phyloP scores from a whole-genome alignment of 2,329 filamentous ascomycete species.

The Penicillium sp. region DNA sequence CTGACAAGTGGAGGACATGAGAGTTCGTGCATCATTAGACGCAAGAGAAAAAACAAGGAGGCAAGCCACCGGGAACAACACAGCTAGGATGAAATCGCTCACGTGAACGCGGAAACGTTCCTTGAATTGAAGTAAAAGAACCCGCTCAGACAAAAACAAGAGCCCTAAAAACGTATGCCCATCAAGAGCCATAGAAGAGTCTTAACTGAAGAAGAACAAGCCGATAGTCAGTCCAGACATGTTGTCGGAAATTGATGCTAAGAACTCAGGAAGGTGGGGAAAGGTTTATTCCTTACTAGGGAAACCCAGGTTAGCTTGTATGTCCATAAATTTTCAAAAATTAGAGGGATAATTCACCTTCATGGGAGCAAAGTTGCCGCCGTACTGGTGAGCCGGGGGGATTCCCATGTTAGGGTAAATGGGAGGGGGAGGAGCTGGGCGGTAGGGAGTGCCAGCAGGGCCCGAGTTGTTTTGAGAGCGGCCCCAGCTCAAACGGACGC shows the following conservation, averaged over 20 bases:
- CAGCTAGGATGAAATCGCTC: conserved; percentile 16
- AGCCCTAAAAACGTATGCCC: conserved; percentile 34
- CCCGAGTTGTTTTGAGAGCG: conserved; percentile 99
- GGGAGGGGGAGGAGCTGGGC: conserved; percentile 79
- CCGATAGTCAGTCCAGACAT: conserved; percentile 38
- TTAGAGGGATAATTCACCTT: conserved; percentile 61
- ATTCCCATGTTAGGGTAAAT: conserved; percentile 69
- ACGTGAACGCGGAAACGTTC: conserved; percentile 20
- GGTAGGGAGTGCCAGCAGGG: conserved; percentile 90
- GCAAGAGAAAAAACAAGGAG: conserved; percentile 21
- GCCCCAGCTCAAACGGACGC: conserved; percentile 95
- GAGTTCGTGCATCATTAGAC: conserved; percentile 37
- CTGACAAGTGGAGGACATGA: conserved; percentile 16
- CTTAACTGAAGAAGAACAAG: conserved; percentile 34
- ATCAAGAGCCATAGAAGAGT: conserved; percentile 41
- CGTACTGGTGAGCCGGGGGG: conserved; percentile 59
- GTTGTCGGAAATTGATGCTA: conserved; percentile 41
- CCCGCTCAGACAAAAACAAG: conserved; percentile 40
- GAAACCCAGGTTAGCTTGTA: conserved; percentile 9
- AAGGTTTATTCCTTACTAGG: conserved; percentile 24
- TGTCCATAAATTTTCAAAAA: conserved; percentile 3
- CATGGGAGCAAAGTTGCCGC: conserved; percentile 60
- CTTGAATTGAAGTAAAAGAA: conserved; percentile 31
- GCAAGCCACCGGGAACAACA: conserved; percentile 13
- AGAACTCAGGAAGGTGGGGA: conserved; percentile 6